Percentiles rank a stretch among this genome's conserved stretches.
Evolutionary conservation across 2,329 filamentous ascomycete species (phyloP).

Genomic region (Didymella pomorum): DNA sequence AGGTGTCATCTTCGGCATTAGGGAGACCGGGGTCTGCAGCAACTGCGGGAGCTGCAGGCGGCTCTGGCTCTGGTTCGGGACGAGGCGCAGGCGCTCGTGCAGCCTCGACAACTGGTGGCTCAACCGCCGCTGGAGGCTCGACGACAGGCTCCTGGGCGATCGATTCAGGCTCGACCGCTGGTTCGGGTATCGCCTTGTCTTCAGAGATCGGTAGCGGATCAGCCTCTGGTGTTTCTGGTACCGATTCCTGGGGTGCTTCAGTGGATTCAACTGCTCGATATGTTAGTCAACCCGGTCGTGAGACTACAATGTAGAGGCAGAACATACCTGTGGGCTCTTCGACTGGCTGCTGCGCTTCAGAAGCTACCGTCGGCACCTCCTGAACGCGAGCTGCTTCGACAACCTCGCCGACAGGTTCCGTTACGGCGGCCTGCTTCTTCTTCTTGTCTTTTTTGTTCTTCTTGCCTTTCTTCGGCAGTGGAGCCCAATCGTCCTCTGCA

Average conservation of each 20-base stretch:
- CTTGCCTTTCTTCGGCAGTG: slow-evolving; percentile 13
- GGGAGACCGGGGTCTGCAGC: slow-evolving; percentile 18
- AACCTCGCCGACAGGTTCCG: neutral
- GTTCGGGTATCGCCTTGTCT: slow-evolving; percentile 11
- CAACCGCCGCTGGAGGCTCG: slow-evolving; percentile 12
- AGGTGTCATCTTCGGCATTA: slow-evolving; percentile 22
- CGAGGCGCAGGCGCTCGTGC: slow-evolving; percentile 20
- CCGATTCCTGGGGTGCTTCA: slow-evolving; percentile 13
- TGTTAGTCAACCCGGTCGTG: slow-evolving; percentile 5
- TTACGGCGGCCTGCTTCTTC: slow-evolving; percentile 10
- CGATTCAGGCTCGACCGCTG: slow-evolving; percentile 18
- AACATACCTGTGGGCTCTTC: slow-evolving; percentile 11
- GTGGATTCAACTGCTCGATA: slow-evolving; percentile 5
- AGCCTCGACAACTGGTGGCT: slow-evolving; percentile 19
- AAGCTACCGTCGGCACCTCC: neutral
- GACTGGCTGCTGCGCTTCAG: slow-evolving; percentile 7
- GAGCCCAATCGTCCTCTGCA: slow-evolving; percentile 11
- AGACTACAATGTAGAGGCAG: neutral
- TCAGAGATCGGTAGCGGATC: slow-evolving; percentile 10
- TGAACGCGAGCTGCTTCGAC: neutral
- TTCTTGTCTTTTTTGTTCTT: slow-evolving; percentile 20
- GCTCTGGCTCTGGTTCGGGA: slow-evolving; percentile 23
- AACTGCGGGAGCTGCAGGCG: slow-evolving; percentile 20
- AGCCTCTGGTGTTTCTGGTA: slow-evolving; percentile 13
- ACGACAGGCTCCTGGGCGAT: slow-evolving; percentile 18